These are phyloP conservation scores for Hypsizygus marmoreus DNA, from an alignment of 768 basidiomycete species.

Conservation along the genomic window DNA sequence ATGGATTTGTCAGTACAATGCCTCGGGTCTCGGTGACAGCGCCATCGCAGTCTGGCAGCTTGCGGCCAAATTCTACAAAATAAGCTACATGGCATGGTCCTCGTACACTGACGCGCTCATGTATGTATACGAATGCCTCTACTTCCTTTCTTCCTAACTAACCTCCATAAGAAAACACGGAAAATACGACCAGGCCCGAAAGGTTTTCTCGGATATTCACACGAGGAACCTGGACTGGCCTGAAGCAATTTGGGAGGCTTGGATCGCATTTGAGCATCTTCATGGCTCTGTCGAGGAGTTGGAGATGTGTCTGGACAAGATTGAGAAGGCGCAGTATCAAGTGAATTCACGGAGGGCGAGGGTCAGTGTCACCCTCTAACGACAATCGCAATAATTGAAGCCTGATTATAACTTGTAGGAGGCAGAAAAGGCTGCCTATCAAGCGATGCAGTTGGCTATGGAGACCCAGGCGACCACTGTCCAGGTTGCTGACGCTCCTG, in stretches of 20 bases:
- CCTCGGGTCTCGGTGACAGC: slow-evolving; percentile 51
- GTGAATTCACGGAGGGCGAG: slow-evolving; percentile 65
- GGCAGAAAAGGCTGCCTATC: slow-evolving; percentile 57
- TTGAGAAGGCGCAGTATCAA: slow-evolving; percentile 65
- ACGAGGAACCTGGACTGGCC: slow-evolving; percentile 90
- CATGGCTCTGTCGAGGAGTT: slow-evolving; percentile 73
- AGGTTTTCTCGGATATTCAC: slow-evolving; percentile 65
- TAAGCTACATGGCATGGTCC: slow-evolving; percentile 75
- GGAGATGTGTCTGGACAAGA: slow-evolving; percentile 60
- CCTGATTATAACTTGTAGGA: slow-evolving; percentile 50
- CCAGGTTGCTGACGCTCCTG: slow-evolving; percentile 30
- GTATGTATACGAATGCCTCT: slow-evolving; percentile 41
- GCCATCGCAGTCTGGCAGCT: slow-evolving; percentile 65
- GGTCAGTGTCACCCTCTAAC: slow-evolving; percentile 37
- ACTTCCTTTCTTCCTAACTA: not conserved
- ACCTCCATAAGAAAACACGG: slow-evolving; percentile 46
- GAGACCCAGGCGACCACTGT: slow-evolving; percentile 40
- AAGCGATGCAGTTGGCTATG: slow-evolving; percentile 47
- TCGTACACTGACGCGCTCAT: slow-evolving; percentile 73
- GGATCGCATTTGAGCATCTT: slow-evolving; percentile 84
- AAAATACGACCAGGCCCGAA: slow-evolving; percentile 60
- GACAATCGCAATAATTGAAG: slow-evolving; percentile 1
- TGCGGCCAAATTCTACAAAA: slow-evolving; percentile 66
- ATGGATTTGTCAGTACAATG: slow-evolving; percentile 17
- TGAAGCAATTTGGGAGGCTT: slow-evolving; percentile 90